Percentiles rank a stretch among this genome's conserved stretches.
These are phyloP conservation scores for Euphorbia corollata DNA, from an alignment of 441 rosid genomes.

Conservation along the genomic window DNA sequence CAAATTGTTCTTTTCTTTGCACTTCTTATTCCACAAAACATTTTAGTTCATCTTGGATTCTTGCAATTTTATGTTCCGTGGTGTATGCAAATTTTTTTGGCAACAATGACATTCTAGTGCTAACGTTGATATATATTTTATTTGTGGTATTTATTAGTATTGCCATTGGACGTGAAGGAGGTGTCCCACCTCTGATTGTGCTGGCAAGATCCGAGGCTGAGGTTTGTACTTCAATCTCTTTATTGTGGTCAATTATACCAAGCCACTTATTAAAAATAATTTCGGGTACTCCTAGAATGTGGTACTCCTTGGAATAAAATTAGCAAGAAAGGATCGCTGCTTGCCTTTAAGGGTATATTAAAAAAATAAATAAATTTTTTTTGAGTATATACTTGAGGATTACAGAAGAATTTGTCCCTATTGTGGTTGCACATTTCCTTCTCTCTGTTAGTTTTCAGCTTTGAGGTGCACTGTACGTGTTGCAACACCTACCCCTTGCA, in stretches of 20 bases:
- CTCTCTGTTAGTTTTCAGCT: neutral
- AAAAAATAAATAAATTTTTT: no score
- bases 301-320: no score
- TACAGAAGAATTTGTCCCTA: no score
- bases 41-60: neutral
- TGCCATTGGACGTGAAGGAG: slow-evolving; percentile 97
- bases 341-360: no score
- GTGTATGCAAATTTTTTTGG: neutral
- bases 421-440: neutral
- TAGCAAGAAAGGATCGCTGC: no score
- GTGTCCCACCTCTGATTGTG: slow-evolving; percentile 82
- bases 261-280: neutral
- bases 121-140: slow-evolving; percentile 13
- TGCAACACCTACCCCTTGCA: no score
- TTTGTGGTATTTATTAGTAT: slow-evolving; percentile 37
- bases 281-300: no score
- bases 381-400: no score
- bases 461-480: neutral
- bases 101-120: slow-evolving; percentile 8
- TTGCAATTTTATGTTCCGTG: slow-evolving; percentile 2
- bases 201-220: slow-evolving; percentile 80
- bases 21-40: neutral
- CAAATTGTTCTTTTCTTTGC: neutral
- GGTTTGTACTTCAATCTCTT: slow-evolving; percentile 39
- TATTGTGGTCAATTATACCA: neutral